Evolutionary conservation across 1,284 basidiomycete genomes (phyloP).

Genomic region (Coniferiporia weirii): DNA sequence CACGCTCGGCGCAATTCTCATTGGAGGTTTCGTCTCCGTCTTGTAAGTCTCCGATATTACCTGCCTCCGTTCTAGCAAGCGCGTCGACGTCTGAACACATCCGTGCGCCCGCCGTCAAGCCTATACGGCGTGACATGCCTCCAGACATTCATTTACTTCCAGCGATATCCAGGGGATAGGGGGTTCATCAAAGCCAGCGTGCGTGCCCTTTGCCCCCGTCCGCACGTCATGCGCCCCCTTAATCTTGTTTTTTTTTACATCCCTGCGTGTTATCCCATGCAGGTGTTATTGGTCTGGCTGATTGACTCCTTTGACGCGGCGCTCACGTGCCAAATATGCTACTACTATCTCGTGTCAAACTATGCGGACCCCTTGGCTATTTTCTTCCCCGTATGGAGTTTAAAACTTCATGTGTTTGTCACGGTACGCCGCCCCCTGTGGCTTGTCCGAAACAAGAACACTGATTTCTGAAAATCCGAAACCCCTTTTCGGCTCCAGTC

Average conservation of each 20-base stretch:
- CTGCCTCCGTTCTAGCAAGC: not conserved
- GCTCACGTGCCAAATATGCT: slow-evolving; percentile 31
- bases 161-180: slow-evolving; percentile 35
- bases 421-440: slow-evolving; percentile 6
- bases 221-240: not conserved
- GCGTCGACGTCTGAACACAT: not conserved
- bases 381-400: slow-evolving; percentile 37
- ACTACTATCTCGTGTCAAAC: slow-evolving; percentile 48
- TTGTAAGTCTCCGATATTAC: slow-evolving; percentile 33
- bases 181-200: slow-evolving; percentile 37
- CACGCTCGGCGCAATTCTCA: slow-evolving; percentile 43
- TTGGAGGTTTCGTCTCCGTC: slow-evolving; percentile 42
- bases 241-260: not conserved
- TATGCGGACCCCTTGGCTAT: slow-evolving; percentile 41
- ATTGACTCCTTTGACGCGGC: slow-evolving; percentile 15
- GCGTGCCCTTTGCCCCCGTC: slow-evolving; percentile 18
- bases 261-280: not conserved
- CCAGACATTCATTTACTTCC: slow-evolving; percentile 50
- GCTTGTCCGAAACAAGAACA: not conserved
- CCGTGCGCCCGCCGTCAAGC: slow-evolving; percentile 29
- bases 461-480: not conserved
- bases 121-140: slow-evolving; percentile 54
- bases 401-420: slow-evolving; percentile 16
- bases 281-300: slow-evolving; percentile 42
- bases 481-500: slow-evolving; percentile 15